Percentiles rank a stretch among this genome's conserved stretches.
Evolutionary conservation across 140 eudicot genomes (phyloP).

Genomic region (Bidens hawaiensis): DNA sequence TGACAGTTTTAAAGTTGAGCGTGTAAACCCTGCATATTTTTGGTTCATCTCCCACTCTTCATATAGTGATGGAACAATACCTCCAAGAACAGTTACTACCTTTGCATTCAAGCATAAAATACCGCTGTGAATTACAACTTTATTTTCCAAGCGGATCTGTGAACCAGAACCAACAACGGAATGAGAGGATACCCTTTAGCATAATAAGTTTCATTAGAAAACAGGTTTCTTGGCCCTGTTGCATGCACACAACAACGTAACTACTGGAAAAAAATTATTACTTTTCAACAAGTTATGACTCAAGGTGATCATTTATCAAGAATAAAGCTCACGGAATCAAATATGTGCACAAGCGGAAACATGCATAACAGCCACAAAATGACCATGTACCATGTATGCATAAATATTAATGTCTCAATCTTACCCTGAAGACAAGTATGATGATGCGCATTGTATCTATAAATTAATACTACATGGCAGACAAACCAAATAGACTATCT

Average conservation of each 20-base stretch:
- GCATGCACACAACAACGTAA: not conserved
- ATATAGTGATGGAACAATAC: slow-evolving; percentile 77
- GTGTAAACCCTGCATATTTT: slow-evolving; percentile 72
- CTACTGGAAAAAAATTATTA: not conserved
- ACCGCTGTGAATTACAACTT: slow-evolving; percentile 50
- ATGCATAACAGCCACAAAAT: not conserved
- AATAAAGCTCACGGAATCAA: not conserved
- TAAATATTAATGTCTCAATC: not conserved
- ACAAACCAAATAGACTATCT: not conserved
- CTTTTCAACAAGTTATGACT: not conserved
- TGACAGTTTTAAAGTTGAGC: slow-evolving; percentile 41
- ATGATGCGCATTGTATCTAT: not conserved
- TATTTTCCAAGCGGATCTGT: slow-evolving; percentile 73
- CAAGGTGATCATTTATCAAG: not conserved
- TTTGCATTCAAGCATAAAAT: slow-evolving; percentile 65
- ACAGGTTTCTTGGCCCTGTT: slow-evolving; percentile 4
- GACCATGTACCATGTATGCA: slow-evolving; percentile 2
- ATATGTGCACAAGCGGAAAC: not conserved
- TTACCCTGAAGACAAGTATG: not conserved
- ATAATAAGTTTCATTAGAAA: not conserved
- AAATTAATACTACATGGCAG: not conserved
- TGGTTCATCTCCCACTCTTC: slow-evolving; percentile 97
- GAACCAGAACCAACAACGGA: slow-evolving; percentile 26
- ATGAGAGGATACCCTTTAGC: slow-evolving; percentile 12
- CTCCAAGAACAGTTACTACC: slow-evolving; percentile 67